Evolutionary conservation across 208 protist species (phyloP).

Genomic region (Lotmaria passim): DNA sequence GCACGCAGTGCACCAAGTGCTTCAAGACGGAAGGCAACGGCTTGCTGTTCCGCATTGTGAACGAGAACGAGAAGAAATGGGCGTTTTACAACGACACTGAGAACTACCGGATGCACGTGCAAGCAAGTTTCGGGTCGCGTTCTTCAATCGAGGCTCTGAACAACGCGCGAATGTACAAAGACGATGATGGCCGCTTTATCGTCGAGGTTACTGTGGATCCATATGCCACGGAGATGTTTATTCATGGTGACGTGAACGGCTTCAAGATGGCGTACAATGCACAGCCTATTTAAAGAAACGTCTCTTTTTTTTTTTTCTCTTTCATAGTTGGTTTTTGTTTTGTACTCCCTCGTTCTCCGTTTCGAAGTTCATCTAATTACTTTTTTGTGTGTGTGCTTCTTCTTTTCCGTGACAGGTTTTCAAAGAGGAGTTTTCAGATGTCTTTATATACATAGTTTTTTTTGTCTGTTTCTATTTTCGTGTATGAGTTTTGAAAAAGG

Average conservation of each 20-base stretch:
- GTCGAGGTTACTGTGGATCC: constrained; percentile 62
- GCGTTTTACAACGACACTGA: constrained; percentile 83
- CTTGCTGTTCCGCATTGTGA: constrained; percentile 77
- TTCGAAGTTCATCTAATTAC: background rate
- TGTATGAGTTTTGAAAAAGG: background rate
- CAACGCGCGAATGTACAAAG: constrained; percentile 42
- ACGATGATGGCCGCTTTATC: constrained; percentile 46
- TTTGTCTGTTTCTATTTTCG: constrained; percentile 8
- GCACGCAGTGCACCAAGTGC: constrained; percentile 61
- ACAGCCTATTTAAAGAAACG: constrained; percentile 37
- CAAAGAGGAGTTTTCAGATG: background rate
- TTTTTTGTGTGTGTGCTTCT: constrained; percentile 2
- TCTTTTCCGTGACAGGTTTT: background rate
- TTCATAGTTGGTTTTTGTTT: constrained; percentile 29
- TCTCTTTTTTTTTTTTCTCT: too few species aligned
- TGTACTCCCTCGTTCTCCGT: background rate
- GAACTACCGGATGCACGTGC: constrained; percentile 61
- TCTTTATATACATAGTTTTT: constrained; percentile 13
- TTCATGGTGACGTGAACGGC: constrained; percentile 71
- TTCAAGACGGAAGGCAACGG: constrained; percentile 75
- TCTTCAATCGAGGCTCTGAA: constrained; percentile 54
- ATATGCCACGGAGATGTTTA: constrained; percentile 69
- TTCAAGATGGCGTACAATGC: constrained; percentile 70
- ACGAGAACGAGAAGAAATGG: constrained; percentile 75
- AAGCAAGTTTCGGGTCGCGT: constrained; percentile 57